These are phyloP conservation scores for Durotheca rogersii DNA, from an alignment of 495 filamentous ascomycete species.

Conservation along the genomic window DNA sequence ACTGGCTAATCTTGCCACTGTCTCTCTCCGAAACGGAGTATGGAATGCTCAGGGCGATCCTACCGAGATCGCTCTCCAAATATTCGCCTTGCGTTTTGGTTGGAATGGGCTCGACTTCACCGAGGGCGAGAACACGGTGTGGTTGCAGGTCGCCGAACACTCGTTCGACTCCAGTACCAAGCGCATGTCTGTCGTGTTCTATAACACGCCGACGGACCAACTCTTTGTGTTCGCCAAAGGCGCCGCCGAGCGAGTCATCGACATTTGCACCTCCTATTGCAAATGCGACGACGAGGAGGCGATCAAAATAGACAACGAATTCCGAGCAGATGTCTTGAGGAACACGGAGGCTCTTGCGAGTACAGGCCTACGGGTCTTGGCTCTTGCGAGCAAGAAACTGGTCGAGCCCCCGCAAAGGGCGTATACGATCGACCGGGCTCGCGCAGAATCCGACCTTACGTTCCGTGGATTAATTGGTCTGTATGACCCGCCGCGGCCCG, in stretches of 20 bases:
- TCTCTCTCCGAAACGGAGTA: constrained; percentile 48
- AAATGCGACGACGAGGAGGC: constrained; percentile 38
- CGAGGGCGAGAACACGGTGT: constrained; percentile 52
- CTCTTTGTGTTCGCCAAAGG: constrained; percentile 63
- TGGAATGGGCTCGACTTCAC: constrained; percentile 57
- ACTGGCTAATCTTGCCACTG: constrained; percentile 65
- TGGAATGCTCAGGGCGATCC: constrained; percentile 68
- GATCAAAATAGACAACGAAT: constrained; percentile 42
- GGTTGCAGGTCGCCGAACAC: constrained; percentile 60
- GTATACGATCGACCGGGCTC: constrained; percentile 52
- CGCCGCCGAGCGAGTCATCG: constrained; percentile 63
- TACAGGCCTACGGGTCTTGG: constrained; percentile 66
- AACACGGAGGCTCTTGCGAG: constrained; percentile 66
- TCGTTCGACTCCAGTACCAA: constrained; percentile 70
- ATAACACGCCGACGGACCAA: constrained; percentile 38
- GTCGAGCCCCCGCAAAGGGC: constrained; percentile 33
- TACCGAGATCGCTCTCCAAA: constrained; percentile 70
- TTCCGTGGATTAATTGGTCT: constrained; percentile 63
- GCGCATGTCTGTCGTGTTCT: constrained; percentile 67
- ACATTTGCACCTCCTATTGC: constrained; percentile 52
- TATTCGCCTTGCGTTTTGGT: constrained; percentile 63
- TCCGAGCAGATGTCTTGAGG: constrained; percentile 53
- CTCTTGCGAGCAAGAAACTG: constrained; percentile 55
- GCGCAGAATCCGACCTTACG: constrained; percentile 55
- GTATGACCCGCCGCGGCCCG: constrained; percentile 55